Evolutionary conservation across 1,139 yeast genomes (phyloP).

Genomic region (Kurtzmaniella natalensis): DNA sequence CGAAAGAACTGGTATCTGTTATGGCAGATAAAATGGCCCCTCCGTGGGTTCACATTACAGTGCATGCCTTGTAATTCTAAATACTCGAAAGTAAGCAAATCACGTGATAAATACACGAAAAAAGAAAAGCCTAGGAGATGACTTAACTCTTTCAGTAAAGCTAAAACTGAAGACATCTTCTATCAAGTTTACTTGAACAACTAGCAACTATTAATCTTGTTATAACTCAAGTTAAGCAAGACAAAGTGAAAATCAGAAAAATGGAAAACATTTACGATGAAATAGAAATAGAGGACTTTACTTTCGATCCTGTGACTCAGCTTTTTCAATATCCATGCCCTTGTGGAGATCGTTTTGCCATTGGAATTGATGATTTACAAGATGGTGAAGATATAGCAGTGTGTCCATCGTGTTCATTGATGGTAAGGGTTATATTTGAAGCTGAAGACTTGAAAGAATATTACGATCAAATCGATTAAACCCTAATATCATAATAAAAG

Average conservation of each 20-base stretch:
- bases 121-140: too few relatives aligned
- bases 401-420: conserved; percentile 92
- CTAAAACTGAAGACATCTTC: too few relatives aligned
- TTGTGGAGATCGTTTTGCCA: conserved; percentile 93
- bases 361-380: conserved; percentile 73
- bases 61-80: too few relatives aligned
- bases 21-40: too few relatives aligned
- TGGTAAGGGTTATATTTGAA: conserved; percentile 90
- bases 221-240: too few relatives aligned
- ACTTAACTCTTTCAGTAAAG: too few relatives aligned
- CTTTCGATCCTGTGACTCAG: conserved; percentile 76
- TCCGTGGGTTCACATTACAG: too few relatives aligned
- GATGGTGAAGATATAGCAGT: conserved; percentile 95
- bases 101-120: too few relatives aligned
- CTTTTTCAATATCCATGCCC: conserved; percentile 96
- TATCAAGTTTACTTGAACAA: too few relatives aligned
- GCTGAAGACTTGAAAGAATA: conserved; percentile 40
- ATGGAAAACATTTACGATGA: conserved; percentile 80
- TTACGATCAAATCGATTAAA: conserved; percentile 15
- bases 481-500: neutral
- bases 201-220: too few relatives aligned
- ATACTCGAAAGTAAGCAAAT: too few relatives aligned
- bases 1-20: too few relatives aligned
- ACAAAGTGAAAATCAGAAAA: conserved; percentile 2
- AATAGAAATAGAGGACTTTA: conserved; percentile 94